Evolutionary conservation across 1,139 yeast genomes (phyloP).

Genomic region (Wickerhamiella pararugosa): DNA sequence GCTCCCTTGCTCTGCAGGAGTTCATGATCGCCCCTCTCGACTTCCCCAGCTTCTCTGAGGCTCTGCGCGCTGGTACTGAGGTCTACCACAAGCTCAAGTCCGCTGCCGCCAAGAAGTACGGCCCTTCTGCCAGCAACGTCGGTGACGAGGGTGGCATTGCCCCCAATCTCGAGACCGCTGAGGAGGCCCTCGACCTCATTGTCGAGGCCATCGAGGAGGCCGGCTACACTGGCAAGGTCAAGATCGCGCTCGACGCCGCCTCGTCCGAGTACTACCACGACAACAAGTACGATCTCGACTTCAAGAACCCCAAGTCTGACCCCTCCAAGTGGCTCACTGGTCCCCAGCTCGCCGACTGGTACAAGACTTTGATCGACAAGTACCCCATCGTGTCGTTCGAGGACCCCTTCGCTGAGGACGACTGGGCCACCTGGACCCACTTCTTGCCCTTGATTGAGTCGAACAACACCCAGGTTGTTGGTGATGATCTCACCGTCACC

Average conservation of each 20-base stretch:
- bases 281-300: constrained; percentile 90
- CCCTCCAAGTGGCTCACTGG: constrained; percentile 79
- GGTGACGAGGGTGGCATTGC: constrained; percentile 99
- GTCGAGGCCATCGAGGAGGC: constrained; percentile 74
- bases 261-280: constrained; percentile 94
- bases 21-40: constrained; percentile 77
- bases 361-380: constrained; percentile 59
- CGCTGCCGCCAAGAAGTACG: constrained; percentile 81
- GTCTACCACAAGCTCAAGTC: constrained; percentile 91
- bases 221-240: constrained; percentile 83
- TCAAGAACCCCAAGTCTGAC: constrained; percentile 90
- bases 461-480: constrained; percentile 67
- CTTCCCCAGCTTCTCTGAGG: constrained; percentile 80
- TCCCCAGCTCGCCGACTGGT: constrained; percentile 68
- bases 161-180: constrained; percentile 83
- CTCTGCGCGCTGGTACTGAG: constrained; percentile 88
- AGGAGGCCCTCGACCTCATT: constrained; percentile 89
- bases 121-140: constrained; percentile 95
- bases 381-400: constrained; percentile 96
- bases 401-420: constrained; percentile 98
- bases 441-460: constrained; percentile 51
- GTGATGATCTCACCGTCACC: constrained; percentile 95
- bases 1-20: constrained; percentile 95
- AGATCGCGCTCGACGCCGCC: constrained; percentile 89
- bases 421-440: constrained; percentile 94